Evolutionary conservation across 2,329 filamentous ascomycete genomes (phyloP).

Genomic region (Aspergillus unguis): DNA sequence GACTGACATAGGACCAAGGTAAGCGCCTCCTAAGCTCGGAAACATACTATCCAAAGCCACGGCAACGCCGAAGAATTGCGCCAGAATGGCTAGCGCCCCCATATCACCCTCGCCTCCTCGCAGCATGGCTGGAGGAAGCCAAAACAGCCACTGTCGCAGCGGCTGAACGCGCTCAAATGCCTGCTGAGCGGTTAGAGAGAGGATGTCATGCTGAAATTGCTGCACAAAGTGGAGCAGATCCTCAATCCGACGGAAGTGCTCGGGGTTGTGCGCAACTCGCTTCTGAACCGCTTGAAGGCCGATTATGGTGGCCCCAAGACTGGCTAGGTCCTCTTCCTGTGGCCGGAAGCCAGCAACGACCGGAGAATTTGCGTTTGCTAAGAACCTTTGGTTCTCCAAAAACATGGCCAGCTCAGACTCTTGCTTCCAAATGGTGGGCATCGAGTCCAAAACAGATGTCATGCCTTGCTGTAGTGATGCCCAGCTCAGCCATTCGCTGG

Average conservation of each 20-base stretch:
- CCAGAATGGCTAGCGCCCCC: slow-evolving; percentile 75
- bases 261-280: slow-evolving; percentile 65
- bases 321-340: slow-evolving; percentile 65
- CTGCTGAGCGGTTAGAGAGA: slow-evolving; percentile 68
- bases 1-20: slow-evolving; percentile 77
- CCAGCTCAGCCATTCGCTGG: slow-evolving; percentile 93
- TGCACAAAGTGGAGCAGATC: slow-evolving; percentile 71
- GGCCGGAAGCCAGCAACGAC: slow-evolving; percentile 33
- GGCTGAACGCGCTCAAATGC: slow-evolving; percentile 89
- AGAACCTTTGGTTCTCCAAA: slow-evolving; percentile 39
- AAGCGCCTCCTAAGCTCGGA: slow-evolving; percentile 83
- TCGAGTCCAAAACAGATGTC: slow-evolving; percentile 82
- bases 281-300: slow-evolving; percentile 58
- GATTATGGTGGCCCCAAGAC: slow-evolving; percentile 64
- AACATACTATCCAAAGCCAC: slow-evolving; percentile 87
- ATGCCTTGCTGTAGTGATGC: slow-evolving; percentile 88
- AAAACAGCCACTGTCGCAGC: slow-evolving; percentile 90
- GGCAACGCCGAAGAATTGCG: slow-evolving; percentile 87
- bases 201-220: slow-evolving; percentile 67
- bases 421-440: slow-evolving; percentile 81
- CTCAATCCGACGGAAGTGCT: slow-evolving; percentile 65
- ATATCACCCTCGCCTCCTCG: slow-evolving; percentile 73
- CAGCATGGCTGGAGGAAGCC: slow-evolving; percentile 82
- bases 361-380: slow-evolving; percentile 35
- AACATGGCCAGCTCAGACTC: slow-evolving; percentile 63